phyloP scores from a whole-genome alignment of 768 basidiomycete genomes.

The Mycena vitilis region DNA sequence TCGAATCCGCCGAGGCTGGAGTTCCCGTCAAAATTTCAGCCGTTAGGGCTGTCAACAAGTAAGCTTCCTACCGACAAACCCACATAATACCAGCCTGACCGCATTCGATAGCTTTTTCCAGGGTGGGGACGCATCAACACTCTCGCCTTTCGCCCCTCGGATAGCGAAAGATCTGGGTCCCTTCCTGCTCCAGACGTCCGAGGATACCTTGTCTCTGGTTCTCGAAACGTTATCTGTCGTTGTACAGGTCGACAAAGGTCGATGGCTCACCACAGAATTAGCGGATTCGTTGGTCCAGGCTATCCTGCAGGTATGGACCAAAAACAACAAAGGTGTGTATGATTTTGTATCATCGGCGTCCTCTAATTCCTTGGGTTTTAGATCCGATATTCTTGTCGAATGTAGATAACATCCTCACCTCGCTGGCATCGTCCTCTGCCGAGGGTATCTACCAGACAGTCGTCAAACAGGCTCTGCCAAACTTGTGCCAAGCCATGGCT shows the following conservation, averaged over 20 bases:
- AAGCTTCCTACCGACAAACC: neutral
- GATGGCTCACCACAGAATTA: conserved; percentile 78
- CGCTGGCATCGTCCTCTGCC: conserved; percentile 71
- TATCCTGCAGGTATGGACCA: conserved; percentile 84
- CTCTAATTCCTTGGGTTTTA: conserved; percentile 25
- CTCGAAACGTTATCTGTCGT: conserved; percentile 88
- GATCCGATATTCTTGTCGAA: conserved; percentile 93
- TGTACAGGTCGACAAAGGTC: conserved; percentile 76
- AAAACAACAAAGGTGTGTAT: conserved; percentile 81
- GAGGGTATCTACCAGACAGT: conserved; percentile 77
- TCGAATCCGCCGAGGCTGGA: conserved; percentile 77
- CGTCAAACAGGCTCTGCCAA: conserved; percentile 78
- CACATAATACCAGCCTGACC: conserved; percentile 19
- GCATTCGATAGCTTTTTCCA: conserved; percentile 70
- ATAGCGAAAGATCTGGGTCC: conserved; percentile 88
- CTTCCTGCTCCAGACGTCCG: conserved; percentile 81
- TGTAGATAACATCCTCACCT: conserved; percentile 81
- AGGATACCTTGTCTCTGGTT: conserved; percentile 90
- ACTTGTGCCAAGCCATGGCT: conserved; percentile 73
- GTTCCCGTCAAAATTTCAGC: conserved; percentile 96
- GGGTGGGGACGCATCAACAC: conserved; percentile 67
- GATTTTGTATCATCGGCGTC: neutral
- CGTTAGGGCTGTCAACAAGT: conserved; percentile 95
- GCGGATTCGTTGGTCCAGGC: conserved; percentile 74
- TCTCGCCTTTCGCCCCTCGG: conserved; percentile 73